Evolutionary conservation across 2,329 filamentous ascomycete species (phyloP).

Genomic region (Aspergillus fumigatus): DNA sequence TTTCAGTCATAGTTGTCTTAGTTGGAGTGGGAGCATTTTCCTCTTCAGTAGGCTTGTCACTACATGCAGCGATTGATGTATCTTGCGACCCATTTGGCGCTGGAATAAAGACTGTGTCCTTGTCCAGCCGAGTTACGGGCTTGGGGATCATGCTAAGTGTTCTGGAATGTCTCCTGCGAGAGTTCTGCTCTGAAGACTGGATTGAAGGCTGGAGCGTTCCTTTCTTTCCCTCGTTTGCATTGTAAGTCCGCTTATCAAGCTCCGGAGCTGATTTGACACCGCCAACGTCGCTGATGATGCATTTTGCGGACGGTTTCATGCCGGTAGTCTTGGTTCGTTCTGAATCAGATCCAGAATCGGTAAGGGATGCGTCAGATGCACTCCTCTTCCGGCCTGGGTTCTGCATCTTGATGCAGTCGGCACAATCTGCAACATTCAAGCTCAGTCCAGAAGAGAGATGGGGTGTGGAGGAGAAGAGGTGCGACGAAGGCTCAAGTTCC

Average conservation of each 20-base stretch:
- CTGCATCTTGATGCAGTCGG: not conserved
- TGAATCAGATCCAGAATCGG: constrained; percentile 23
- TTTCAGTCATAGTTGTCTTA: not conserved
- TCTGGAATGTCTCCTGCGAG: not conserved
- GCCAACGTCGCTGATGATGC: not conserved
- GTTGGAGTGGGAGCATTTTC: not conserved
- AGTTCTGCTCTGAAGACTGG: not conserved
- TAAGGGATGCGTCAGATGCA: constrained; percentile 24
- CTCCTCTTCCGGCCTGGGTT: constrained; percentile 22
- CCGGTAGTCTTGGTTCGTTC: constrained; percentile 7
- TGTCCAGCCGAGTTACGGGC: not conserved
- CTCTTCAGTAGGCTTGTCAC: not conserved
- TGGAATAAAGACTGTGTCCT: not conserved
- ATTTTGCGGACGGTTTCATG: not conserved
- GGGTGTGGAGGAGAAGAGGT: not conserved
- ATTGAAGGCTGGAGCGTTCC: not conserved
- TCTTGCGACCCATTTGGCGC: not conserved
- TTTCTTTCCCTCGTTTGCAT: not conserved
- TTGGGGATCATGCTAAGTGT: not conserved
- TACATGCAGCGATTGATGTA: not conserved
- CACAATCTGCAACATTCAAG: not conserved
- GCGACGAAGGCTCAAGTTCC: not conserved
- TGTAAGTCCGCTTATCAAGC: not conserved
- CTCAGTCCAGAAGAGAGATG: not conserved
- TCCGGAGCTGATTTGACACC: not conserved